Percentiles rank a stretch among this genome's conserved stretches.
Evolutionary conservation across 2,329 filamentous ascomycete genomes (phyloP).

Genomic region (Colletotrichum aenigma): DNA sequence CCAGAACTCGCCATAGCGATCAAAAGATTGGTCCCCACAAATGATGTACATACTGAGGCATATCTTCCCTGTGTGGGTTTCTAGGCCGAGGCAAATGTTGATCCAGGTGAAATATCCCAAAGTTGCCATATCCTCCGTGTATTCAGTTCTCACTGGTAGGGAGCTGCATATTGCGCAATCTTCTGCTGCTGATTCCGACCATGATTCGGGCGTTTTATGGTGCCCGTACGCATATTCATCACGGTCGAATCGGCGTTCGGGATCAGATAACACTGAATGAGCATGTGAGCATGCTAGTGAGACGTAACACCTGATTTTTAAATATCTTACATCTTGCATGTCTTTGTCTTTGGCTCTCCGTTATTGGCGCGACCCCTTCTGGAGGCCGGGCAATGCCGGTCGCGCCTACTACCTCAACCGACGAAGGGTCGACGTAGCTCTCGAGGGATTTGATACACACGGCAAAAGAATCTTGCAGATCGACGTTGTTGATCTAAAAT

Average conservation of each 20-base stretch:
- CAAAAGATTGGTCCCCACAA: neutral
- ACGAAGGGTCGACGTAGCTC: too few relatives aligned
- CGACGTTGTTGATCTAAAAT: too few relatives aligned
- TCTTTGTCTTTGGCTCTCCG: neutral
- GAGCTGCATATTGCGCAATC: neutral
- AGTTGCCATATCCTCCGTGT: neutral
- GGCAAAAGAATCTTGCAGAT: too few relatives aligned
- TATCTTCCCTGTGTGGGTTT: too few relatives aligned
- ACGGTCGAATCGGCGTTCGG: neutral
- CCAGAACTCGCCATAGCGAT: neutral
- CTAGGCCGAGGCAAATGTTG: neutral
- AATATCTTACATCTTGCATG: neutral
- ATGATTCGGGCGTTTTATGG: neutral
- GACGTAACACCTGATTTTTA: neutral
- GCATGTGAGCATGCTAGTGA: neutral
- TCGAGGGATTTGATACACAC: too few relatives aligned
- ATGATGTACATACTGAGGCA: neutral
- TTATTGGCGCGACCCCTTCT: too few relatives aligned
- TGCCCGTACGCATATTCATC: neutral
- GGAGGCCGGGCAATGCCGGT: too few relatives aligned
- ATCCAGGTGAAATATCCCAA: neutral
- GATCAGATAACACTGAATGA: neutral
- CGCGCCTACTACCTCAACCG: too few relatives aligned
- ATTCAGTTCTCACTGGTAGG: fast-evolving
- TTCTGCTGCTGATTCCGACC: fast-evolving